Base-by-base conservation (phyloP, 163 green algal genomes). In the Chlorella variabilis region DNA sequence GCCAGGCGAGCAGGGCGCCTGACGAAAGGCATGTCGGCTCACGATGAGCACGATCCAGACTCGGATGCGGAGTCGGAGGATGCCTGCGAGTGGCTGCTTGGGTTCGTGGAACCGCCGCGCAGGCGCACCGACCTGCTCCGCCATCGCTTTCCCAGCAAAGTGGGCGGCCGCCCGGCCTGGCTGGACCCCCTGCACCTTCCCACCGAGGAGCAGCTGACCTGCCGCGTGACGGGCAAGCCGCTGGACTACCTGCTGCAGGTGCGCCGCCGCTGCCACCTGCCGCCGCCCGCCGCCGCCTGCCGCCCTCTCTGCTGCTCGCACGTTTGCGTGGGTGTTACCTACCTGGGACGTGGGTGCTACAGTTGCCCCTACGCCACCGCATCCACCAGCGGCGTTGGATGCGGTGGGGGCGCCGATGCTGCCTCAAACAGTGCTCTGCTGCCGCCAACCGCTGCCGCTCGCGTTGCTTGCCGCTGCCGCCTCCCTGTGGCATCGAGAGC, bases 141-240 rank as follows among this genome's bases (percentile, higher is more conserved):
- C 9, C 93, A 97, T 77, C 85, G 87, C 15, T 97, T 97, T 68
- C 92, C 91, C 5, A 93, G 87, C 89, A 97, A 97, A 87, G 85
- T 95, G 1, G 93, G 94, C 25, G 93, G 93, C 39, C 87, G 85
- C 17, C 94, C 94, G 48, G 93, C 93, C 29, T 98, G 93, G 93
- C 84, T 98, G 75, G 87, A 98, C 84, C 94, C 94, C 3, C 29
- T 93, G n/a, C 68, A 89, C 58, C 84, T 97, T 21, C 94, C 94
- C 23, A 89, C 67, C 6, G 20, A 25, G 1, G 77, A 88, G 33
- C 85, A 94, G 82, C 86, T 96, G 25, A 90, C 78, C n/a, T 96
- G 92, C 85, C 41, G 71, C 1, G 83, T 81, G 4, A 92, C 80
- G 0, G 86, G 90, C 0, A 51, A 90, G 61, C 80, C 76, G 20